phyloP scores from a whole-genome alignment of 139 green algal species.

The Trebouxia sp. region DNA sequence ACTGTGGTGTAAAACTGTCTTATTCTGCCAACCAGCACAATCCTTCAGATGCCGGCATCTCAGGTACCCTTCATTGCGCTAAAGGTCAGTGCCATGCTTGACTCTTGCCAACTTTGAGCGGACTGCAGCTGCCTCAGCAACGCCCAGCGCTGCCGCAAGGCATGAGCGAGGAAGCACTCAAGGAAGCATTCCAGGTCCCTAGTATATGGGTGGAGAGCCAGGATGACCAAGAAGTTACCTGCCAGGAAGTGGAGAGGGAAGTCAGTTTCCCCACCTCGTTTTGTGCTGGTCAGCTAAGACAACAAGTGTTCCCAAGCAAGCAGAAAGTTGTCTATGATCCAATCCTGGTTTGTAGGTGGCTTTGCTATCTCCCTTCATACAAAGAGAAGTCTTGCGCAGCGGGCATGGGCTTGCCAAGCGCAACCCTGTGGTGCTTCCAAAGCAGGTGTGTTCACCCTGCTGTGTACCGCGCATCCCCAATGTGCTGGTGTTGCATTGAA shows the following conservation, averaged over 20 bases:
- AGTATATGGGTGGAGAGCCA: slow-evolving; percentile 18
- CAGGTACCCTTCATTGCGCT: background rate
- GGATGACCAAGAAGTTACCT: background rate
- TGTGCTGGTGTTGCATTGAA: too few relatives aligned
- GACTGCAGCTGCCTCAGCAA: background rate
- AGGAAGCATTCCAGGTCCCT: background rate
- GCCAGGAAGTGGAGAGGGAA: slow-evolving; percentile 31
- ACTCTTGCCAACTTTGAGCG: background rate
- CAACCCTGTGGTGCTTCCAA: slow-evolving; percentile 57
- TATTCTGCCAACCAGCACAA: too few relatives aligned
- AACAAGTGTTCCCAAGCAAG: background rate
- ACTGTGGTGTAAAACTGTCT: too few relatives aligned
- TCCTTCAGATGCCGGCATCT: background rate
- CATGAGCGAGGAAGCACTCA: background rate
- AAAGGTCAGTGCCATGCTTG: too few relatives aligned
- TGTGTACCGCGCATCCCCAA: background rate
- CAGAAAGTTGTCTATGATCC: background rate
- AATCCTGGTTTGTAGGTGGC: slow-evolving; percentile 27
- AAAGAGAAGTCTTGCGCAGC: slow-evolving; percentile 53
- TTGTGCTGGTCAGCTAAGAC: too few relatives aligned
- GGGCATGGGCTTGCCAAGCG: slow-evolving; percentile 39
- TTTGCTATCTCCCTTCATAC: slow-evolving; percentile 53
- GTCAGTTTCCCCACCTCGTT: background rate
- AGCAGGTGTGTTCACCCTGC: slow-evolving; percentile 49
- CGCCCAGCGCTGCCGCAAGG: background rate